These are phyloP conservation scores for Taphrina deformans DNA, from an alignment of 1,139 yeast species.

Conservation along the genomic window DNA sequence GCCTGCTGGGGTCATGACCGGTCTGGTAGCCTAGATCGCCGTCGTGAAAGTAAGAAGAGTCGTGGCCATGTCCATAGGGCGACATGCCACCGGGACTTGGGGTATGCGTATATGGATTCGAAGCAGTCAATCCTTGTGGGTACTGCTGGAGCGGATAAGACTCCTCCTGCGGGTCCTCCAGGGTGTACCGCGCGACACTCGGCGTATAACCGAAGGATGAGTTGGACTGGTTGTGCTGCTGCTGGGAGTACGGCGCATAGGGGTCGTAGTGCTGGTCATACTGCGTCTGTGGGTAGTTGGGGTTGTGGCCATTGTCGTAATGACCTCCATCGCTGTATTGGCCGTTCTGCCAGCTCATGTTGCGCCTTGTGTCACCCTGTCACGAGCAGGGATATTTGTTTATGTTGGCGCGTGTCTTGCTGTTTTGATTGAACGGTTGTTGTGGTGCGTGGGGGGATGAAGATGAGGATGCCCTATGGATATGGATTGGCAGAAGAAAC, in stretches of 20 bases:
- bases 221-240: constrained; percentile 2
- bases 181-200: constrained; percentile 1
- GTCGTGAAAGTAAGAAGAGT: constrained; percentile 16
- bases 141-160: constrained; percentile 25
- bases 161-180: constrained; percentile 10
- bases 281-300: neutral
- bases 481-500: no score
- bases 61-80: constrained; percentile 18
- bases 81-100: constrained; percentile 27
- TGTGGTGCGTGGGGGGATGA: no score
- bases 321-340: neutral
- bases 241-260: constrained; percentile 10
- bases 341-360: constrained; percentile 8
- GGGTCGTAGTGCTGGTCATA: constrained; percentile 11
- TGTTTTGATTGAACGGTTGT: neutral
- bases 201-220: neutral
- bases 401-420: neutral
- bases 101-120: constrained; percentile 13
- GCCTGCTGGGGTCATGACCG: neutral
- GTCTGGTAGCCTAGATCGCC: constrained; percentile 21
- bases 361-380: constrained; percentile 1
- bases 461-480: no score
- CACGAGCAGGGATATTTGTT: neutral
- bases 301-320: neutral
- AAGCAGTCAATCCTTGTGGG: constrained; percentile 16